Evolutionary conservation across 805 yeast genomes (phyloP).

Genomic region (Ogataea nonfermentans): DNA sequence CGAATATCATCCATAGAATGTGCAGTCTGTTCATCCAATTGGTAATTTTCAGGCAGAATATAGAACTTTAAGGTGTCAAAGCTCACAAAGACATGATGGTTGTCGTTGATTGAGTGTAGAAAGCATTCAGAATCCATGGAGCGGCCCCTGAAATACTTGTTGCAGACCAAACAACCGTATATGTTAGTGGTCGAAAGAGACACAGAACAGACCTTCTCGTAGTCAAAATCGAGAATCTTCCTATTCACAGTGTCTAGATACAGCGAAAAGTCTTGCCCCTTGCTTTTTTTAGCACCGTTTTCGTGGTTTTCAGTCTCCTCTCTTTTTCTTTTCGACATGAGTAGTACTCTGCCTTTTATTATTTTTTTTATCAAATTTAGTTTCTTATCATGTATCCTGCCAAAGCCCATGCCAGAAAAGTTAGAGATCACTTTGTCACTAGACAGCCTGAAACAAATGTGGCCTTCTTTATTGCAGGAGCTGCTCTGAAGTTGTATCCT

Average conservation of each 20-base stretch:
- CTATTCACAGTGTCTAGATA: slow-evolving; percentile 46
- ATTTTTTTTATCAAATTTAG: background rate
- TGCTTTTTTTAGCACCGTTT: background rate
- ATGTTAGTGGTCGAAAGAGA: slow-evolving; percentile 60
- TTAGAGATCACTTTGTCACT: slow-evolving; percentile 34
- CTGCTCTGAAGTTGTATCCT: slow-evolving; percentile 54
- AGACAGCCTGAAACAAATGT: slow-evolving; percentile 18
- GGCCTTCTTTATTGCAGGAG: slow-evolving; percentile 61
- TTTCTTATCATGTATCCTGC: slow-evolving; percentile 61
- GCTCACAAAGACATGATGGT: slow-evolving; percentile 64
- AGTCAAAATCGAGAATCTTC: slow-evolving; percentile 59
- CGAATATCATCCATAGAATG: slow-evolving; percentile 50
- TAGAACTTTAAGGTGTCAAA: slow-evolving; percentile 49
- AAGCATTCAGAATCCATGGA: slow-evolving; percentile 64
- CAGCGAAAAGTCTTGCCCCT: slow-evolving; percentile 12
- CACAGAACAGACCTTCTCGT: slow-evolving; percentile 63
- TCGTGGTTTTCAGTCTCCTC: background rate
- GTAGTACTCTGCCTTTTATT: background rate
- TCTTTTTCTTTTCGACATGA: slow-evolving; percentile 4
- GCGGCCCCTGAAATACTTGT: slow-evolving; percentile 70
- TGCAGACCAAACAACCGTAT: slow-evolving; percentile 73
- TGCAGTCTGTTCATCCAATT: slow-evolving; percentile 34
- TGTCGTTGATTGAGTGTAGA: slow-evolving; percentile 58
- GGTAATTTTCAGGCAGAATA: slow-evolving; percentile 61
- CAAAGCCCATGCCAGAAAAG: slow-evolving; percentile 65